phyloP scores from a whole-genome alignment of 129 eudicot species.

The Centaurea solstitialis region DNA sequence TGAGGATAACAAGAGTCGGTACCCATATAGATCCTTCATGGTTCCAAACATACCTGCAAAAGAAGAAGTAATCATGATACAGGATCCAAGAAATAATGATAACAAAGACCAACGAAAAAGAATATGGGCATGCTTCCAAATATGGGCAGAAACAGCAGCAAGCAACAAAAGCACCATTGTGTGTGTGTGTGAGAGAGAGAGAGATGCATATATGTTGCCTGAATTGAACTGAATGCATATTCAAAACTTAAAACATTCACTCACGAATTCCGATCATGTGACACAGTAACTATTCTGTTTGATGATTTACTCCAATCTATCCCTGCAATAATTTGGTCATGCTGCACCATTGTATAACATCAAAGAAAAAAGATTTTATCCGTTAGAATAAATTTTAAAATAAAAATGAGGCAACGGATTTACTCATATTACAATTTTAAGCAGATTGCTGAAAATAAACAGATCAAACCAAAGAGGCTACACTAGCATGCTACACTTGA shows the following conservation, averaged over 20 bases:
- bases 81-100: conserved; percentile 2
- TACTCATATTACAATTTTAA: not conserved
- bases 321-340: conserved; percentile 94
- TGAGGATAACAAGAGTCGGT: conserved; percentile 92
- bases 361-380: conserved; percentile 3
- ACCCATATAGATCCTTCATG: conserved; percentile 88
- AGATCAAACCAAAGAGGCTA: not conserved
- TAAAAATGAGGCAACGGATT: conserved; percentile 8
- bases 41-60: conserved; percentile 93
- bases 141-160: conserved; percentile 10
- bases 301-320: conserved; percentile 88
- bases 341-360: conserved; percentile 53
- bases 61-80: not conserved
- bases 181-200: not conserved
- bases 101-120: not conserved
- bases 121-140: conserved; percentile 2
- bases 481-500: not conserved
- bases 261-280: conserved; percentile 99
- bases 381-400: not conserved
- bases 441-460: not conserved
- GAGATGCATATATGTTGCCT: conserved; percentile 3
- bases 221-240: not conserved
- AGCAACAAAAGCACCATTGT: conserved; percentile 8
- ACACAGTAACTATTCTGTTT: conserved; percentile 90
- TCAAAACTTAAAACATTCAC: conserved; percentile 32